phyloP scores from a whole-genome alignment of 176 grass and related monocot genomes.

The Tuctoria greenei region DNA sequence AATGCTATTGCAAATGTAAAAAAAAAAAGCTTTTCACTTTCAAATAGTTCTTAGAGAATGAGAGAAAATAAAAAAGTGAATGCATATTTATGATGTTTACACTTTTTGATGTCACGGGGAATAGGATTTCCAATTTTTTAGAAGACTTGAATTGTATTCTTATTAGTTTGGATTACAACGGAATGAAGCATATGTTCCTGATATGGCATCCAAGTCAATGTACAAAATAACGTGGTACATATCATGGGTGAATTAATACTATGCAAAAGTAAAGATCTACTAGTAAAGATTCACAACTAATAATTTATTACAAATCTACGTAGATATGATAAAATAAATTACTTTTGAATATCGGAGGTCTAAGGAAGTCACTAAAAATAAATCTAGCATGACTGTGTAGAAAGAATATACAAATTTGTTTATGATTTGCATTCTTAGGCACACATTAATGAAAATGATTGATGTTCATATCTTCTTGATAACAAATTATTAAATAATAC shows the following conservation, averaged over 20 bases:
- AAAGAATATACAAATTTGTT: neutral
- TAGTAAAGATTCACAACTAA: neutral
- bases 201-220: neutral
- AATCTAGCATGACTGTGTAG: neutral
- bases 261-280: neutral
- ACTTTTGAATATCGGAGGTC: neutral
- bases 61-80: too few relatives aligned
- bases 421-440: neutral
- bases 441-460: neutral
- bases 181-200: neutral
- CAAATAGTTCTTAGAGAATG: too few relatives aligned
- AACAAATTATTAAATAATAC: neutral
- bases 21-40: too few relatives aligned
- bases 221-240: neutral
- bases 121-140: neutral
- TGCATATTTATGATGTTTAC: too few relatives aligned
- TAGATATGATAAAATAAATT: neutral
- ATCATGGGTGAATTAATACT: neutral
- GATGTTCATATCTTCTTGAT: neutral
- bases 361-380: neutral
- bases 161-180: neutral
- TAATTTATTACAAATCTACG: neutral
- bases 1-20: too few relatives aligned
- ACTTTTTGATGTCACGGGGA: too few relatives aligned
- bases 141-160: neutral